phyloP scores from a whole-genome alignment of 345 rosid species.

The Gossypium sturtianum region DNA sequence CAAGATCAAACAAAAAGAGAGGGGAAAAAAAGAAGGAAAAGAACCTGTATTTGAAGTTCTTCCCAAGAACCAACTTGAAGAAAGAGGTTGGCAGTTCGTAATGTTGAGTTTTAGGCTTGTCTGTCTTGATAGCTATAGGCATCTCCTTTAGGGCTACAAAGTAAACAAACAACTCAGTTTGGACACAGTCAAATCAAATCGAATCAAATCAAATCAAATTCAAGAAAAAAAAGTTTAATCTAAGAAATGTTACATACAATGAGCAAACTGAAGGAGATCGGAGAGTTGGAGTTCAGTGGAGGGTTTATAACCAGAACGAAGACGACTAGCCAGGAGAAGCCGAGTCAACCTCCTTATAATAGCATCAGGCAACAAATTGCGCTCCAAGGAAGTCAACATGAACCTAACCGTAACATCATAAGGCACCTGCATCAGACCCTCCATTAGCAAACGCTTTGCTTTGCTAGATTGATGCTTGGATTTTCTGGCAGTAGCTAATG shows the following conservation, averaged over 20 bases:
- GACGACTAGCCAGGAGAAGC: conserved; percentile 58
- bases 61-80: conserved; percentile 78
- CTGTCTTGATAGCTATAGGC: conserved; percentile 73
- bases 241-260: conserved; percentile 27
- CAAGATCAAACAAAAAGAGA: neutral
- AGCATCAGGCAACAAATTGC: conserved; percentile 65
- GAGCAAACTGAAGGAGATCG: conserved; percentile 55
- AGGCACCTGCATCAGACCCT: conserved; percentile 40
- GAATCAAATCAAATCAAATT: neutral
- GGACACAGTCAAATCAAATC: neutral
- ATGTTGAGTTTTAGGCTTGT: conserved; percentile 64
- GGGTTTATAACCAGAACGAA: conserved; percentile 59
- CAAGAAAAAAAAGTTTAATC: neutral
- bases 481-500: neutral
- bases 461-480: neutral
- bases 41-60: conserved; percentile 69
- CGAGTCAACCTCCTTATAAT: conserved; percentile 59
- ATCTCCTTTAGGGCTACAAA: conserved; percentile 57
- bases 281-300: conserved; percentile 57
- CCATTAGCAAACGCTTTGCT: conserved; percentile 30
- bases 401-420: conserved; percentile 53
- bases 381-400: conserved; percentile 53
- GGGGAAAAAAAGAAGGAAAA: neutral
- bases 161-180: too few species aligned
- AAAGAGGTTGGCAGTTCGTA: conserved; percentile 84